Evolutionary conservation across 768 basidiomycete genomes (phyloP), one percentile per base, ranked within the genome.

Genomic region (Chlorophyllum brunneum): DNA sequence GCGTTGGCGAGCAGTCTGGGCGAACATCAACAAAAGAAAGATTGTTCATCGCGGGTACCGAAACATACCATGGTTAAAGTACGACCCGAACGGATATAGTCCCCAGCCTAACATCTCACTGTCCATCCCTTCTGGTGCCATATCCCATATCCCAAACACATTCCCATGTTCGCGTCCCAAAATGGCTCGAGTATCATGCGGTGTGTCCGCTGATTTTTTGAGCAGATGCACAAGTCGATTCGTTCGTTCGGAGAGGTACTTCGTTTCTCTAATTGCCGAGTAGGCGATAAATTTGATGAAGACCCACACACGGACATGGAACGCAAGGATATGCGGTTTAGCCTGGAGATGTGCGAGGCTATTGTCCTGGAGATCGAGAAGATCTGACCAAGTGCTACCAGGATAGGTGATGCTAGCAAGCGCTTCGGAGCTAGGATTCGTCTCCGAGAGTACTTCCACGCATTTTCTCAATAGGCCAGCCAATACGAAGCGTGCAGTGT

Each of bases 131-230:
- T 67, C 66, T 50, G 64, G 64, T 26, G 65, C 71, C 67, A 63
- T 76, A 54, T 86, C 82, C 80, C 81, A 86, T 40, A 87, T 76
- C 13, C 85, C 85, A 54, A 87, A 86, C 6, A 81, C 75, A 56
- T 86, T 86, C 18, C 84, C 83, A 20, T 77, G 74, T 54, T 86
- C 83, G 10, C 84, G 75, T 13, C 74, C 74, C 15, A 86, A 66
- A 8, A 83, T 66, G 1, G 70, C 74, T n/a, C 84, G 78, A 27
- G 81, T 71, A 36, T 67, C 68, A n/a, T 65, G 62, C 7, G 73
- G 71, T 8, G 69, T 73, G 18, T 70, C 59, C 3, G 78, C 61
- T 45, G 71, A 78, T 11, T 38, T 52, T 40, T 54, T 55, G 8
- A 66, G 56, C 23, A 30, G 46, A 6, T 61, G 54, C 9, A 57